Base-by-base conservation (phyloP, 2,329 filamentous ascomycete genomes). In the Xylariaceae sp. region DNA sequence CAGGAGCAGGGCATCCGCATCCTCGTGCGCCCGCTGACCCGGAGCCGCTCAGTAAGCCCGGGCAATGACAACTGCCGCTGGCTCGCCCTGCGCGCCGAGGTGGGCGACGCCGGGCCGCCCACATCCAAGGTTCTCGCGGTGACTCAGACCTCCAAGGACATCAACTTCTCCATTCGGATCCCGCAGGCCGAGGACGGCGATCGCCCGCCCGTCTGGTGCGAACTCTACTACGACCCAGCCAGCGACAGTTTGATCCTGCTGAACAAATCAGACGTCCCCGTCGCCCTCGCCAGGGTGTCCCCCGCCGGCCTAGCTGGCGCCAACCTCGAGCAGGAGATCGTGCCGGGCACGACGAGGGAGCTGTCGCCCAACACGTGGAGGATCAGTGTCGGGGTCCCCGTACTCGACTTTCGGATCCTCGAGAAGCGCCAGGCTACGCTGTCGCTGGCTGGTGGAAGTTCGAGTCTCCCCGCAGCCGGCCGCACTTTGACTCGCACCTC, bases 161-260 rank as follows among this genome's bases (percentile, higher is more conserved):
- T 75, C 61, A 76, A 74, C 41, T 76, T 76, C 47, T 70, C 68
- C 24, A 70, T 77, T 39, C 61, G 66, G 31, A 72, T 77, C 36
- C 73, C 72, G 36, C 59, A 56, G 32, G 55, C 58, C 25, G 60
- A 67, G 37, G 56, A 56, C 27, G 60, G 62, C 28, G 57, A 58
- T 6, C 58, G 67, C 12, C 69, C 70, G 12, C 63, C 67, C 4
- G 46, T 77, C n/a, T 75, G 68, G 68, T 76, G 70, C 50, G 71
- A 76, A 51, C 58, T 77, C 22, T 77, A 75, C 45, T 77, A 76
- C 44, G 70, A 77, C 51, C 72, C 73, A 12, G 59, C 65, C 41
- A 75, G 72, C 55, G 72, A 77, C 50, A 68, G 70, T 50, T 64
- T 74, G 44, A 72, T 77, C 38, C 63, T 77, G 17, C 52, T 67